These are phyloP conservation scores for Diaporthe sp. DNA, from an alignment of 2,329 filamentous ascomycete species.

Conservation along the genomic window DNA sequence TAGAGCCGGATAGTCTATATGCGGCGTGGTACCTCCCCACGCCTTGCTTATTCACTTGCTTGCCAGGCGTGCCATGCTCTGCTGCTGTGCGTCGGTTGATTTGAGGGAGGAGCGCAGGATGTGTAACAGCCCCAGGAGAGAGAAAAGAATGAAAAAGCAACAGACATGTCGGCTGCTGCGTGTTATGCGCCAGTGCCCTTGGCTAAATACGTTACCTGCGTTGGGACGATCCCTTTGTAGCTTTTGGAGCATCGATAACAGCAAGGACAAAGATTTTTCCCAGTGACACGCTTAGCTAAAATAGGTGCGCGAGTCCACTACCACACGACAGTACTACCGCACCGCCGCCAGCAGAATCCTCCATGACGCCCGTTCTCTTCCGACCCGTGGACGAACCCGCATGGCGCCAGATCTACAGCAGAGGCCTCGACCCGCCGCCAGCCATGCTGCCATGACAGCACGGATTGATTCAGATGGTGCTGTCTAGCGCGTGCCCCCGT, in stretches of 20 bases:
- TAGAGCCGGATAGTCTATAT: not conserved
- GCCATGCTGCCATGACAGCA: conserved; percentile 10
- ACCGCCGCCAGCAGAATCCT: conserved; percentile 16
- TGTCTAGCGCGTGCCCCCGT: not conserved
- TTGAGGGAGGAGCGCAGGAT: not conserved
- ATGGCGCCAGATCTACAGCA: conserved; percentile 21
- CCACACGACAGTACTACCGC: not conserved
- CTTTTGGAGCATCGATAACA: too few species aligned
- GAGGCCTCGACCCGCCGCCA: conserved; percentile 18
- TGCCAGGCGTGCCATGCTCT: conserved; percentile 23
- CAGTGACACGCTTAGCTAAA: not conserved
- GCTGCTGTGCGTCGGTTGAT: conserved; percentile 5
- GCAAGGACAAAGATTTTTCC: too few species aligned
- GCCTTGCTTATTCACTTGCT: not conserved
- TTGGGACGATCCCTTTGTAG: conserved; percentile 21
- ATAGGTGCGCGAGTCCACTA: not conserved
- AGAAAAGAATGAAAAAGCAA: not conserved
- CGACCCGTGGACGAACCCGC: conserved; percentile 20
- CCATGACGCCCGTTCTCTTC: conserved; percentile 22
- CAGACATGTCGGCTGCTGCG: conserved; percentile 1
- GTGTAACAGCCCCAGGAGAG: not conserved
- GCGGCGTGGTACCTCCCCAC: not conserved
- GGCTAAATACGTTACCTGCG: conserved; percentile 1
- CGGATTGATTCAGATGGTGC: conserved; percentile 25
- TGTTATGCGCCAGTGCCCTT: not conserved